Base-by-base conservation (phyloP, 2,329 filamentous ascomycete species). In the Tolypocladium tundrense region DNA sequence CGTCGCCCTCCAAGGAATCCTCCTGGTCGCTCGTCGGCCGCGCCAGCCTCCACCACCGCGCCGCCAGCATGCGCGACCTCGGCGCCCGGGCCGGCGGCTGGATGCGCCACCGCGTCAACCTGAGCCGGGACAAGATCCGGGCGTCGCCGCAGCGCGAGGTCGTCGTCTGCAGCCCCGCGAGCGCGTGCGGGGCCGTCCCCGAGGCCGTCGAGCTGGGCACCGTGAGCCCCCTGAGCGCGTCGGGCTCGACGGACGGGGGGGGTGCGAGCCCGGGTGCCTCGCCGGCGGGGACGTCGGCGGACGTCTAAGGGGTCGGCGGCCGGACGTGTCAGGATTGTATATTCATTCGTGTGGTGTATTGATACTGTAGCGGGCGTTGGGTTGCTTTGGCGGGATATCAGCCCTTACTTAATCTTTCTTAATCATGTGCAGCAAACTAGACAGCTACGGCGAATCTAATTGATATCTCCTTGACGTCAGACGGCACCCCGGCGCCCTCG, bases 71-170 rank as follows among this genome's bases (percentile, higher is more conserved):
- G 56, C 61, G 63, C 1, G 64, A 64, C 33, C 58, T 71, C 1
- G 64, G 64, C 55, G 55, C 63, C 55, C 67, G 64, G 55, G 62
- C 66, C 0, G 56, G 65, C n/a, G 63, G 61, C 27, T 70, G 70
- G 68, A 63, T 66, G 33, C 64, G 65, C 16, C 60, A 61, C n/a
- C 68, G 63, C 53, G 63, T 63, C 19, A 60, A 57, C 27, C 43
- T 58, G 10, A 61, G 55, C 56, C 41, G 57, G 24, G 53, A 59
- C 51, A 57, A 54, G 52, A 37, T 39, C 35, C 51, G 21, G 27
- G 10, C 6, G 27, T 33, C 40, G n/a, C 51, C 51, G 24, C 50
- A n/a, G n/a, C 39, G 41, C 35, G 55, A 57, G 37, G 24, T 53
- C 14, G 45, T 27, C 16, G n/a, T 42, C n/a, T 35, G 56, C 50